Base-by-base conservation (phyloP, 441 rosid species). In the Bruguiera hainesii region DNA sequence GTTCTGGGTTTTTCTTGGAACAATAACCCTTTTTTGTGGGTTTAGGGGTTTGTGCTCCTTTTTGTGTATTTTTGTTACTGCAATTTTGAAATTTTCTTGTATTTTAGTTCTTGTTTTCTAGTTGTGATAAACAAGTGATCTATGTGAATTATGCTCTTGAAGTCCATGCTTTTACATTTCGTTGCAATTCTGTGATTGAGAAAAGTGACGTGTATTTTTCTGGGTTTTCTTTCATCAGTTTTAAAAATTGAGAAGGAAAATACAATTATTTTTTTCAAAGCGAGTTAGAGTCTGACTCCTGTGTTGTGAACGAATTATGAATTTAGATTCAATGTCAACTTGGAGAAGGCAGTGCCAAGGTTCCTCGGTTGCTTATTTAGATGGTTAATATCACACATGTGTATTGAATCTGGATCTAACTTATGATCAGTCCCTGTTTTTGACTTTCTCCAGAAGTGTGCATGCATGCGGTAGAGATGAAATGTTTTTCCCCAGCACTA, bases 391-490 rank as follows among this genome's bases (percentile, higher is more conserved):
- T 53, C 28, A 46, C 31, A 56, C 28, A 28, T 64, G 7, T 55
- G 29, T 56, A 35, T 68, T 63, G 31, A 65, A 59, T 66, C 39
- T 61, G 68, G 61, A 73, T 67, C 39, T 23, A 39, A 31, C 63
- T 11, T 37, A 19, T 53, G 60, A 48, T 52, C 29, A 21, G 33
- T 67, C 35, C 56, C 64, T 70, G 56, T 18, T 56, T 42, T 60
- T 46, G 51, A 20, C 26, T 19, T 28, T 46, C 20, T 65, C 61
- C 25, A 13, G 49, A 16, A 16, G 20, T 16, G 30, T 28, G 8
- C 33, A 9, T 20, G 18, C 23, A 50, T 53, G 53, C 19, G 8
- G 15, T 39, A 11, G 58, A 30, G 11, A 42, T 42, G 48, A 3
- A 13, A 42, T 42, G 48, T 55, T 55, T 55, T 23, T 23, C 11